Percentiles rank a stretch among this genome's conserved stretches.
phyloP scores from a whole-genome alignment of 2,329 filamentous ascomycete genomes.

The Colletotrichum shisoi region DNA sequence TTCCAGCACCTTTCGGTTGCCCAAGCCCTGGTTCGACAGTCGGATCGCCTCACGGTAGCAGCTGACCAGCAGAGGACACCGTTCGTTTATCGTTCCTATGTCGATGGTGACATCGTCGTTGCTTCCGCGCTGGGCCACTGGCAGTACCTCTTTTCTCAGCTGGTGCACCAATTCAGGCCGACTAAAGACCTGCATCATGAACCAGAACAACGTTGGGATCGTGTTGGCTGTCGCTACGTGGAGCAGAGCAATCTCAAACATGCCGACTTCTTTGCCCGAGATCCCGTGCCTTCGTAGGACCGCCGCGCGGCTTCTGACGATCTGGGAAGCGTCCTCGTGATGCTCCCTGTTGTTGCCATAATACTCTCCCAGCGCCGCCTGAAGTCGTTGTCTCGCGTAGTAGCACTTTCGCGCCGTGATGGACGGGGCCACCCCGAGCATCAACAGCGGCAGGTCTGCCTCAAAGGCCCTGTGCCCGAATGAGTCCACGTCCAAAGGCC shows the following conservation, averaged over 20 bases:
- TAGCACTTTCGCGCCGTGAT: slow-evolving; percentile 47
- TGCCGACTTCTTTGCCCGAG: slow-evolving; percentile 43
- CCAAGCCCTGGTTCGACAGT: slow-evolving; percentile 50
- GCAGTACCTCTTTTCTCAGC: slow-evolving; percentile 44
- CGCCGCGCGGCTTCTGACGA: slow-evolving; percentile 45
- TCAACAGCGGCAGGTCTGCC: slow-evolving; percentile 14
- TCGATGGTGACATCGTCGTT: slow-evolving; percentile 46
- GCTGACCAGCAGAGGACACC: slow-evolving; percentile 55
- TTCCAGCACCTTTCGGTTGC: slow-evolving; percentile 51
- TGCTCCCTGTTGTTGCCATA: slow-evolving; percentile 45
- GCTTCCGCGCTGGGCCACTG: slow-evolving; percentile 30
- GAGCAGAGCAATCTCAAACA: slow-evolving; percentile 46
- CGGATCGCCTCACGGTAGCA: slow-evolving; percentile 57
- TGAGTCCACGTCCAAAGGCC: neutral
- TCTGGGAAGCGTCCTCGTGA: slow-evolving; percentile 42
- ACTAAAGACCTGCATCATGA: slow-evolving; percentile 45
- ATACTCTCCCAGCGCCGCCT: slow-evolving; percentile 45
- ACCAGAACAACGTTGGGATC: slow-evolving; percentile 51
- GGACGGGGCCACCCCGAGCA: slow-evolving; percentile 45
- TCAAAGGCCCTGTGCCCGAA: slow-evolving; percentile 14
- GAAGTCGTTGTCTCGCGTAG: slow-evolving; percentile 42
- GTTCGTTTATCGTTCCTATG: slow-evolving; percentile 48
- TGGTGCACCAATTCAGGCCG: slow-evolving; percentile 42
- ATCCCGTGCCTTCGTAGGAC: slow-evolving; percentile 46
- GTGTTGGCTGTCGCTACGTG: slow-evolving; percentile 48